phyloP scores from a whole-genome alignment of 306 rosid genomes.

The Luffa acutangula region DNA sequence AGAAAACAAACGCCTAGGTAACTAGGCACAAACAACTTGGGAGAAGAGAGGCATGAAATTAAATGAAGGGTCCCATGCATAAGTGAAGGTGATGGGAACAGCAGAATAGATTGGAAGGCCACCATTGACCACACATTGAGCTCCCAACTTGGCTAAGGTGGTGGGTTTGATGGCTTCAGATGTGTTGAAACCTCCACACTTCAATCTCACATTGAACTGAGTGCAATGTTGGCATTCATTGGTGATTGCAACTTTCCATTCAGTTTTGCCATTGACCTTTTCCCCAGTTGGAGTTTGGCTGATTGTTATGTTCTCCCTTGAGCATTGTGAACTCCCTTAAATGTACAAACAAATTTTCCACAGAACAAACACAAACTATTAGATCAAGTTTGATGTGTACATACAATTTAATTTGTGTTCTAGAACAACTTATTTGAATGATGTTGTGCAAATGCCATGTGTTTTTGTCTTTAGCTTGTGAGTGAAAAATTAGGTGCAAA shows the following conservation, averaged over 20 bases:
- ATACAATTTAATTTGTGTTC: neutral
- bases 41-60: slow-evolving; percentile 10
- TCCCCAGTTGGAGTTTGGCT: neutral
- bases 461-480: neutral
- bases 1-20: neutral
- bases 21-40: slow-evolving; percentile 6
- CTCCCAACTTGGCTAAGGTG: neutral
- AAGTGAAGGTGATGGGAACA: neutral
- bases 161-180: neutral
- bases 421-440: neutral
- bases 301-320: neutral
- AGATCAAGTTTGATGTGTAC: neutral
- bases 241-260: neutral
- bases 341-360: neutral
- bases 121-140: neutral
- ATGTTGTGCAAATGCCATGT: neutral
- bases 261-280: neutral
- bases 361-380: neutral
- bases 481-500: neutral
- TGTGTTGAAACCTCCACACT: neutral
- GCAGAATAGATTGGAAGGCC: neutral
- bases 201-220: neutral
- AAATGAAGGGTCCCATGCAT: slow-evolving; percentile 6
- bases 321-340: neutral
- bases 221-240: neutral